Evolutionary conservation across 331 rosid genomes (phyloP), one percentile per base, ranked within the genome.

Genomic region (Malus hybrid): DNA sequence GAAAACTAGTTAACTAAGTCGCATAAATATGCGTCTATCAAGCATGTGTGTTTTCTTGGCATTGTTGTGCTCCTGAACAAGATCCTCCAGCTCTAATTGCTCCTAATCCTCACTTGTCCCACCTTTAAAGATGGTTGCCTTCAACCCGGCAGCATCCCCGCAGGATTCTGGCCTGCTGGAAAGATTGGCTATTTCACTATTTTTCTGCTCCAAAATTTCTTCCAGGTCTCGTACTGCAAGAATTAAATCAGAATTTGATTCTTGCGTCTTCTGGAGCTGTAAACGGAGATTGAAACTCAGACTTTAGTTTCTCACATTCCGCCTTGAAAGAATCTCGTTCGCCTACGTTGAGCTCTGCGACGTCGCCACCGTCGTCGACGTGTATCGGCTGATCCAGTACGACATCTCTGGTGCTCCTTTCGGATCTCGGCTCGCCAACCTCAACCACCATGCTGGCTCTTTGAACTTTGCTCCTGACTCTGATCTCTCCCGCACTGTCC

Each of bases 301-400:
- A 85, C 78, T 81, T 90, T 66, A 88, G 90, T 73, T 79, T 90
- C 74, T 85, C 90, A 28, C 88, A 92, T 76, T 92, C 99, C 42
- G 42, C 55, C 86, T 87, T 86, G 71, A 89, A 46, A 61, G 80
- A 80, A 70, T 92, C 91, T 76, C 93, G 86, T 81, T 95, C 97
- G 93, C 97, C 46, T 92, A 94, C 80, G 93, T 88, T 55, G 99
- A 92, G 86, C 88, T 95, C 79, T 88, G 98, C 62, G 97, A 93
- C 86, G 98, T 89, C 74, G 98, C 98, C 81, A 88, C 98, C 9
- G 98, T 89, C 55, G 99, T 95, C 70, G 99, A 95, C 42, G 99
- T 95, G 44, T 95, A 92, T 82, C 92, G 98, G 4, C 87, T 95
- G 67, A 95, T 95, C 76, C 99, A 95, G 75, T 95, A 95, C 78